phyloP scores from a whole-genome alignment of 2,329 filamentous ascomycete species.

The Huntiella savannae region DNA sequence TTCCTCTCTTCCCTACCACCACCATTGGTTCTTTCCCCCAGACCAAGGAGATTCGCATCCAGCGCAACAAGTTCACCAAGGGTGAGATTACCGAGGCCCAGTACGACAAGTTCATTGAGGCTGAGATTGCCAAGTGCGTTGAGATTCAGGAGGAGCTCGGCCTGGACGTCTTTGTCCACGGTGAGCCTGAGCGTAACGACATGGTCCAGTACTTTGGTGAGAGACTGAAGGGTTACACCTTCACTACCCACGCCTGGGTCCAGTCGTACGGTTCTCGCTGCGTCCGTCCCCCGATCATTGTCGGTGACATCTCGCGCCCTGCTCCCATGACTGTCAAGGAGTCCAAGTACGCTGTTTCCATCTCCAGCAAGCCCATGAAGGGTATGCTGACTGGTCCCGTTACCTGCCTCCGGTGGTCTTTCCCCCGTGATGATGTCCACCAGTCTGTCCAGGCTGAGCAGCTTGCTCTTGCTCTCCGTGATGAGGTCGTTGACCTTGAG shows the following conservation, averaged over 20 bases:
- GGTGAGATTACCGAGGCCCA: slow-evolving; percentile 78
- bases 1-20: slow-evolving; percentile 95
- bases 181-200: slow-evolving; percentile 99
- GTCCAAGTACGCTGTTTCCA: slow-evolving; percentile 91
- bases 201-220: slow-evolving; percentile 99
- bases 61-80: slow-evolving; percentile 98
- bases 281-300: slow-evolving; percentile 93
- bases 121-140: slow-evolving; percentile 90
- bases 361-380: slow-evolving; percentile 99
- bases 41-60: slow-evolving; percentile 93
- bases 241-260: slow-evolving; percentile 98
- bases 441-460: slow-evolving; percentile 98
- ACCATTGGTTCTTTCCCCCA: slow-evolving; percentile 99
- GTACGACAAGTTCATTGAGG: slow-evolving; percentile 98
- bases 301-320: slow-evolving; percentile 94
- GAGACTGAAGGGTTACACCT: slow-evolving; percentile 87
- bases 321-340: slow-evolving; percentile 99
- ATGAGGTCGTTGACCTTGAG: slow-evolving; percentile 97
- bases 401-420: slow-evolving; percentile 97
- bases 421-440: slow-evolving; percentile 98
- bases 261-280: slow-evolving; percentile 97
- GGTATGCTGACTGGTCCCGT: slow-evolving; percentile 99
- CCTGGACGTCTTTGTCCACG: slow-evolving; percentile 93
- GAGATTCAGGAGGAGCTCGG: slow-evolving; percentile 96
- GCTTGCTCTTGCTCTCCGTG: slow-evolving; percentile 91